These are phyloP conservation scores for Ceriops decandra DNA, from an alignment of 345 rosid species.

Conservation along the genomic window DNA sequence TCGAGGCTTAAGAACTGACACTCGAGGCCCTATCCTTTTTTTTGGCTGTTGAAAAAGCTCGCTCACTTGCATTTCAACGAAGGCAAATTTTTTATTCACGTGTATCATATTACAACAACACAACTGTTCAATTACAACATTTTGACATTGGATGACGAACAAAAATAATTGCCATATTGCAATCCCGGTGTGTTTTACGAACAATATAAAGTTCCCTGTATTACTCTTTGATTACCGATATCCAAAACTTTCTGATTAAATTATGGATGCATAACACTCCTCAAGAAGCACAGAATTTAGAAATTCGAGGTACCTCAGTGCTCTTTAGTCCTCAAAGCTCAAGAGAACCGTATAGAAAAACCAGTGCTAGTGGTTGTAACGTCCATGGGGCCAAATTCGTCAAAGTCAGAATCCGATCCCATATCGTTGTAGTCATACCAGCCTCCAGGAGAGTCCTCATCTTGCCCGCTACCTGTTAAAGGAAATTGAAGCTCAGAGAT, in stretches of 20 bases:
- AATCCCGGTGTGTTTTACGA: not conserved
- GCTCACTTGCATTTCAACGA: too few species aligned
- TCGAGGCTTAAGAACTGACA: too few species aligned
- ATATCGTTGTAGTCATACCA: slow-evolving; percentile 19
- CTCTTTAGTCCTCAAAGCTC: slow-evolving; percentile 7
- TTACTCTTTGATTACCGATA: not conserved
- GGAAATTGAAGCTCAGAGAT: slow-evolving; percentile 66
- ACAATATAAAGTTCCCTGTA: not conserved
- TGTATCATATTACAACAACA: too few species aligned
- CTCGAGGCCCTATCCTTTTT: too few species aligned
- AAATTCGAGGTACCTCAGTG: not conserved
- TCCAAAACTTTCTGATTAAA: not conserved
- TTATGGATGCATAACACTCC: not conserved
- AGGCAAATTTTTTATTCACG: too few species aligned
- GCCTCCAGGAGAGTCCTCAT: slow-evolving; percentile 43
- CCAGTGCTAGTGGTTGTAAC: slow-evolving; percentile 50
- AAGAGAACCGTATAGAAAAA: slow-evolving; percentile 55
- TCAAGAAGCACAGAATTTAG: not conserved
- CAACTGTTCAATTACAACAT: not conserved
- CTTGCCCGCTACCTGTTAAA: slow-evolving; percentile 39
- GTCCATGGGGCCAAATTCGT: slow-evolving; percentile 51
- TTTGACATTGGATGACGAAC: not conserved
- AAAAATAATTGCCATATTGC: not conserved
- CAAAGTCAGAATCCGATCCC: slow-evolving; percentile 28
- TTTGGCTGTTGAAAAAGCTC: too few species aligned